Evolutionary conservation across 352 stramenopile genomes (phyloP).

Genomic region (Blastocystis sp.): DNA sequence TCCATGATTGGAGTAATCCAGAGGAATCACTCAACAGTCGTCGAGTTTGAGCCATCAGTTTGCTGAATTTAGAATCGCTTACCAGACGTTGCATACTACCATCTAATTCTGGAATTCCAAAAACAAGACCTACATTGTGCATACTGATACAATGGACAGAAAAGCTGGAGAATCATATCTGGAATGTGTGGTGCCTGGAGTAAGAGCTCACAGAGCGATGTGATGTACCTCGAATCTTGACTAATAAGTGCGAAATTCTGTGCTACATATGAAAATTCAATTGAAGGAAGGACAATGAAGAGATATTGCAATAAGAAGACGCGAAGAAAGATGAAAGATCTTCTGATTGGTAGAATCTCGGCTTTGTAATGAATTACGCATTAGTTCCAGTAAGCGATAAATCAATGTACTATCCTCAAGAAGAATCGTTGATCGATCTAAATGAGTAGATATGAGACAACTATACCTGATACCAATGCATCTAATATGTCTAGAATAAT

Average conservation of each 20-base stretch:
- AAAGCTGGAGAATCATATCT: not conserved
- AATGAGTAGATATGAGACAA: not conserved
- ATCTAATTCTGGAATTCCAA: not conserved
- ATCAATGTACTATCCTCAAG: not conserved
- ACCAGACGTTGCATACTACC: slow-evolving; percentile 16
- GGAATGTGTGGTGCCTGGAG: not conserved
- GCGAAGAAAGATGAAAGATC: not conserved
- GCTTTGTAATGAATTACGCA: not conserved
- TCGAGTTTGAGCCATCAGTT: not conserved
- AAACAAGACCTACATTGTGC: not conserved
- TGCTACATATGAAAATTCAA: not conserved
- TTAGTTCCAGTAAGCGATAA: not conserved
- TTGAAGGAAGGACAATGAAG: not conserved
- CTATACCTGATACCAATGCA: not conserved
- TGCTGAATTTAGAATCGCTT: not conserved
- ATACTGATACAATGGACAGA: not conserved
- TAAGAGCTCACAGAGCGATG: not conserved
- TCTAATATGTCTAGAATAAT: slow-evolving; percentile 15
- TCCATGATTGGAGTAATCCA: not conserved
- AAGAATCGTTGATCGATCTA: not conserved
- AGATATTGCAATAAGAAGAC: not conserved
- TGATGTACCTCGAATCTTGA: not conserved
- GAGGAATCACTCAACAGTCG: not conserved
- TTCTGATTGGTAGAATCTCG: not conserved
- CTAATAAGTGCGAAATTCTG: slow-evolving; percentile 1